Base-by-base conservation (phyloP, 495 filamentous ascomycete species). In the Lepidopterella palustris region DNA sequence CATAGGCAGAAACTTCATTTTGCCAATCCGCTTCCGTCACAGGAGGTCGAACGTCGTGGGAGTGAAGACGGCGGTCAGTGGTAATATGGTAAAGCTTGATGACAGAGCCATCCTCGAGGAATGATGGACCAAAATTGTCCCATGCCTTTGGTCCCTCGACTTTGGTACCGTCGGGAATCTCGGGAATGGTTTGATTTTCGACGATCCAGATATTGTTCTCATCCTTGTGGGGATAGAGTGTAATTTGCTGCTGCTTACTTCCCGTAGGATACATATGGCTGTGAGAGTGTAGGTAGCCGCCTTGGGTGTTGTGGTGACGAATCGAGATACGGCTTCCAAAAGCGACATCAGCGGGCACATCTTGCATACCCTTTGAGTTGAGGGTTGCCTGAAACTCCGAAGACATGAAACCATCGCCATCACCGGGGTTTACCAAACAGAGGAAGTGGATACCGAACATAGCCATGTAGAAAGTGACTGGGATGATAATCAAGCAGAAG, bases 321-420 rank as follows among this genome's bases (percentile, higher is more conserved):
- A 98, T 81, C 67, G 79, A 83, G 64, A 98, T 79, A 42, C 88
- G 84, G 67, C 89, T 93, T 42, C 93, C 93, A 68, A 90, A 87
- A 25, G 87, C 85, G 60, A 98, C 84, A 74, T 98, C 92, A 3
- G 88, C 93, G 0, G 93, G 86, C 18, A 96, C 91, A 70, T 95
- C 91, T 70, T 89, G 84, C 93, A 98, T 98, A 31, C 79, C 83
- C 76, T 97, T 97, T 42, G 87, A 92, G 73, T 97, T 98, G 58
- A 98, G 78, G 1, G 93, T 98, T 23, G 95, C 89, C 73, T 97
- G 95, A 77, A 98, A 98, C 72, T 98, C 95, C 29, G 92, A 95
- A 62, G 90, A 96, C 93, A 98, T 98, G 79, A 98, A 98, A 54
- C 93, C 93, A 72, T 98, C 93, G 45, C 93, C 93, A 23, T 98